Evolutionary conservation across 352 stramenopile species (phyloP).

Genomic region (Phytopythium mirpurense): DNA sequence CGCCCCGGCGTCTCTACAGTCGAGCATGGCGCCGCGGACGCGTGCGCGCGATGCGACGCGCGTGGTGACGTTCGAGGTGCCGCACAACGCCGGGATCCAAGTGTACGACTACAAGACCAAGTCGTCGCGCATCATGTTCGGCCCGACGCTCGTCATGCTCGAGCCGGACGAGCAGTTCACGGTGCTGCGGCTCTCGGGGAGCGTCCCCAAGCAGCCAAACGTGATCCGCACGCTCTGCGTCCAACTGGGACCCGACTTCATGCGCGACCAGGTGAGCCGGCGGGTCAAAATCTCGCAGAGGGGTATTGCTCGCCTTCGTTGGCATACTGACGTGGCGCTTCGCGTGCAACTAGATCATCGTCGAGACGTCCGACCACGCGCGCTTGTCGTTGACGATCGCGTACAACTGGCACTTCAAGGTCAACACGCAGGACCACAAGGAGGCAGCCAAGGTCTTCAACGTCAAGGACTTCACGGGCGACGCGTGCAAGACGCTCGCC

Average conservation of each 20-base stretch:
- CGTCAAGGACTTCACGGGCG: conserved; percentile 76
- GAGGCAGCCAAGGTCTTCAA: conserved; percentile 75
- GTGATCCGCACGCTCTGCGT: conserved; percentile 76
- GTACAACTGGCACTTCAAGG: conserved; percentile 82
- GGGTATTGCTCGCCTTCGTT: not conserved
- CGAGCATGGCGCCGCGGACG: not conserved
- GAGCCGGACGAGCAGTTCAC: conserved; percentile 82
- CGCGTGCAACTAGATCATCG: conserved; percentile 40
- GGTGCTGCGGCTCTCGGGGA: conserved; percentile 58
- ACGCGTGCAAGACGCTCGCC: conserved; percentile 77
- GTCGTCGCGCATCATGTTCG: conserved; percentile 76
- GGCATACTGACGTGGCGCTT: too few relatives aligned
- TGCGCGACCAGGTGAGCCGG: conserved; percentile 50
- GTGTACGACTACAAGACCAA: conserved; percentile 86
- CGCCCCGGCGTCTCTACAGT: not conserved
- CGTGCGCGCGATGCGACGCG: conserved; percentile 47
- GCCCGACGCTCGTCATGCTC: conserved; percentile 74
- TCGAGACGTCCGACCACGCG: conserved; percentile 78
- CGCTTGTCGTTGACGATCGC: conserved; percentile 70
- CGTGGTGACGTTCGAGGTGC: conserved; percentile 76
- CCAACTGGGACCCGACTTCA: conserved; percentile 78
- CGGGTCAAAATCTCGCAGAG: not conserved
- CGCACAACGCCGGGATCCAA: conserved; percentile 77
- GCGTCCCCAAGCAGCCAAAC: conserved; percentile 71
- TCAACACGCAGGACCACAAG: conserved; percentile 39